Percentiles rank a stretch among this genome's conserved stretches.
Evolutionary conservation across 495 filamentous ascomycete genomes (phyloP).

Genomic region (Talaromyces thailandensis): DNA sequence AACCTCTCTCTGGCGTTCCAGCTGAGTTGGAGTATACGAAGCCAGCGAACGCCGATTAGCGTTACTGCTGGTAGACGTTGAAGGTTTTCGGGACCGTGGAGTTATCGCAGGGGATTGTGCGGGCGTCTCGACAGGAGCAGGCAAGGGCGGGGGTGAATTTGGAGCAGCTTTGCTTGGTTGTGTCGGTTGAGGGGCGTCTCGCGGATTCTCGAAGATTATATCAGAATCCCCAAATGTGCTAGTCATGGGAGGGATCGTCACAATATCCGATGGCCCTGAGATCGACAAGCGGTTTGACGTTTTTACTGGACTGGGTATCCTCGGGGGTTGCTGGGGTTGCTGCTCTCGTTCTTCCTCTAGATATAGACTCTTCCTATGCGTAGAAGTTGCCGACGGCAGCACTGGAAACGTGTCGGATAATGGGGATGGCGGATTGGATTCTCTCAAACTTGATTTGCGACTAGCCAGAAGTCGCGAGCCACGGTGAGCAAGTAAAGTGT

Average conservation of each 20-base stretch:
- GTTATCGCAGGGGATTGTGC: neutral
- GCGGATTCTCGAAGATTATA: conserved; percentile 2
- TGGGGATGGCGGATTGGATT: neutral
- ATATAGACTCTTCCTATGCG: neutral
- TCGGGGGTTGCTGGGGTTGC: neutral
- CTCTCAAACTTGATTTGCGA: conserved; percentile 1
- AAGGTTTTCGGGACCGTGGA: neutral
- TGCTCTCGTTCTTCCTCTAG: neutral
- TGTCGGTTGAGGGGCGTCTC: conserved; percentile 3
- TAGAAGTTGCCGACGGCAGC: neutral
- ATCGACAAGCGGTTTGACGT: neutral
- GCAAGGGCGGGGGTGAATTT: neutral
- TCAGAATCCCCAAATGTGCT: neutral
- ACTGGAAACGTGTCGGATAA: neutral
- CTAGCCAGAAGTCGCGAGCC: neutral
- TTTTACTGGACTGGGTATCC: neutral
- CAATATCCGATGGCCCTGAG: neutral
- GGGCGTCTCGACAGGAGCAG: neutral
- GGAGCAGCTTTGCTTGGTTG: neutral
- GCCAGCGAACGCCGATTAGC: neutral
- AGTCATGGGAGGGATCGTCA: neutral
- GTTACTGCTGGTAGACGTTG: neutral
- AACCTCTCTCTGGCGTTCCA: neutral
- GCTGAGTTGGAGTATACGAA: neutral
- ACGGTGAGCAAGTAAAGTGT: neutral